Base-by-base conservation (phyloP, 345 rosid genomes). In the Gossypium australe region DNA sequence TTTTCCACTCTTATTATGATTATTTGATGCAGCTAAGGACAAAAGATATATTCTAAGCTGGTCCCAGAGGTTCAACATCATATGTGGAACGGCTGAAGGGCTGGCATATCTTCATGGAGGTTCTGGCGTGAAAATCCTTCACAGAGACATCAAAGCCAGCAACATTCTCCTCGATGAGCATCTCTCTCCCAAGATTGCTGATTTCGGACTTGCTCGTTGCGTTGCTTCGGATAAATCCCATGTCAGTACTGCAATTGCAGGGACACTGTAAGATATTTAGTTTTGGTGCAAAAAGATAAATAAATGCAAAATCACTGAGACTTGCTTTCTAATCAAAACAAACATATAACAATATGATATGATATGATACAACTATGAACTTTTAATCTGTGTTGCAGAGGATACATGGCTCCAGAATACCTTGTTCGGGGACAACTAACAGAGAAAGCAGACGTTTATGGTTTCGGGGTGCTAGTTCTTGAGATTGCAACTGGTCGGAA, bases 401-500 rank as follows among this genome's bases (percentile, higher is more conserved):
- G 90, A 3, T 87, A 87, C 78, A 85, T 85, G 87, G 90, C 90
- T 73, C 90, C 90, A 0, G 88, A 87, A 59, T 85, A 87, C 60
- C 84, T 87, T 7, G 71, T 85, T 29, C 80, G 84, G 11, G 88
- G 90, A 49, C 86, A 85, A 57, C 85, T 87, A 0, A 85, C 86
- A 0, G 87, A 87, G 55, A 85, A 87, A 64, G 86, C 85, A 51
- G 90, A 87, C 76, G 88, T 87, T 11, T 87, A 87, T 17, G 80
- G 86, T 51, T 87, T 82, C 7, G 90, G 90, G 29, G 83, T 85
- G 3, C 51, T 87, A 59, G 79, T 81, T 78, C 75, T 87, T 57
- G 90, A 87, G 76, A 80, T 82, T 58, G 80, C 76, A 11, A 74
- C 76, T 6, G 88, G 90, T 14, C 82, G 83, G 48, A 85, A 80